phyloP scores from a whole-genome alignment of 1,139 yeast species.

The Eremothecium coryli region DNA sequence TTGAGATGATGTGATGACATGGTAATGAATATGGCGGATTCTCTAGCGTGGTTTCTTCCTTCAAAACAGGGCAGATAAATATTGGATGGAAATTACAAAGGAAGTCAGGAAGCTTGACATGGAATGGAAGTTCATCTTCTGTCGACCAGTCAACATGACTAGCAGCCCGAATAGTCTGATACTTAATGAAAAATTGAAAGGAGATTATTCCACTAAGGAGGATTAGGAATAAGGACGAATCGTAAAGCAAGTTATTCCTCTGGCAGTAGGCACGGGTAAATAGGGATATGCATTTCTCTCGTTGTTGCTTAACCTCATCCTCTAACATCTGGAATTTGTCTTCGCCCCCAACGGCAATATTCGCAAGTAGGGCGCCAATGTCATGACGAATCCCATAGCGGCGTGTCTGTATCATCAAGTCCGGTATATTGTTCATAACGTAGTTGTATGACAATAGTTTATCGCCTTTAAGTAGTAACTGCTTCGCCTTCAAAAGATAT shows the following conservation, averaged over 20 bases:
- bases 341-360: constrained; percentile 16
- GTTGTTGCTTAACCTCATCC: constrained; percentile 14
- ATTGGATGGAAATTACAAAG: constrained; percentile 63
- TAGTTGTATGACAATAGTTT: constrained; percentile 17
- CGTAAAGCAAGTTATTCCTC: constrained; percentile 52
- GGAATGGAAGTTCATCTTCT: constrained; percentile 50
- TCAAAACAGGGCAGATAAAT: constrained; percentile 84
- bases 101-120: constrained; percentile 43
- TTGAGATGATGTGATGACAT: constrained; percentile 54
- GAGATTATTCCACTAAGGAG: constrained; percentile 64
- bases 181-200: constrained; percentile 63
- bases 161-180: constrained; percentile 38
- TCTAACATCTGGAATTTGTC: constrained; percentile 9
- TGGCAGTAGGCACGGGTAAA: constrained; percentile 64
- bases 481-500: constrained; percentile 19
- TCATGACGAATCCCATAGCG: constrained; percentile 11
- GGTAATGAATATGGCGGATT: constrained; percentile 59
- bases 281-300: constrained; percentile 31
- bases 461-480: constrained; percentile 16
- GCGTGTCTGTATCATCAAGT: constrained; percentile 10
- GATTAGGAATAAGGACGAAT: constrained; percentile 62
- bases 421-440: constrained; percentile 17
- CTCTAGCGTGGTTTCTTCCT: constrained; percentile 60
- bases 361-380: constrained; percentile 21
- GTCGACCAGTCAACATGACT: constrained; percentile 47